These are phyloP conservation scores for Furcasterigmium sp. DNA, from an alignment of 2,329 filamentous ascomycete species.

Conservation along the genomic window DNA sequence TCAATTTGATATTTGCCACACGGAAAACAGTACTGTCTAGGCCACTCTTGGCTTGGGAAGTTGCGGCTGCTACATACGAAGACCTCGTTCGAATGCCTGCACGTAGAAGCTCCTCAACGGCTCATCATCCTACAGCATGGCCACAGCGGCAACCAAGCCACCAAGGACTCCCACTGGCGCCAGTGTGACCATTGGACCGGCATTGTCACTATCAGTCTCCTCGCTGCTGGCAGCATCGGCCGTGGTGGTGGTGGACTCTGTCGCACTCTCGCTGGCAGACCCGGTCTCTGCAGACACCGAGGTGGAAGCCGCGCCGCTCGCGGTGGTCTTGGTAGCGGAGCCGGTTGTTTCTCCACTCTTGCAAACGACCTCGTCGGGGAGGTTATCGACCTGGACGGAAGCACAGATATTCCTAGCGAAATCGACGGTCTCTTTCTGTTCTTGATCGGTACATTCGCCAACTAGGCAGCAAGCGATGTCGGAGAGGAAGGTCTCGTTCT, in stretches of 20 bases:
- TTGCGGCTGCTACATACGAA: no score
- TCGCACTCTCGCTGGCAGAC: conserved; percentile 4
- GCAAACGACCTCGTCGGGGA: conserved; percentile 32
- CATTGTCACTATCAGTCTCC: conserved; percentile 6
- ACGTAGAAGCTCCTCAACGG: no score
- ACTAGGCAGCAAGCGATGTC: conserved; percentile 36
- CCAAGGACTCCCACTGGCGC: conserved; percentile 7
- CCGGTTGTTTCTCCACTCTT: no score
- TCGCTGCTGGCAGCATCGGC: background rate
- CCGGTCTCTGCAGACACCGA: no score
- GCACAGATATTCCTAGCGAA: conserved; percentile 34
- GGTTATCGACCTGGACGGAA: conserved; percentile 21
- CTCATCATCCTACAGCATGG: conserved; percentile 1
- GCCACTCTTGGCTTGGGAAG: no score
- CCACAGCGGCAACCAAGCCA: conserved; percentile 9
- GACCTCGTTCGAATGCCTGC: no score
- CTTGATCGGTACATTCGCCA: conserved; percentile 23
- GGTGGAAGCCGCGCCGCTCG: background rate
- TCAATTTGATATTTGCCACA: no score
- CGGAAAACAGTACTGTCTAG: no score
- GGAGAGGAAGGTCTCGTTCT: conserved; percentile 31
- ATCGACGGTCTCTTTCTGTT: conserved; percentile 26
- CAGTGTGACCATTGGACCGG: conserved; percentile 5
- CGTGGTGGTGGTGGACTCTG: background rate
- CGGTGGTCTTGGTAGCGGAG: no score